phyloP scores from a whole-genome alignment of 345 rosid genomes.

The Corchorus olitorius region DNA sequence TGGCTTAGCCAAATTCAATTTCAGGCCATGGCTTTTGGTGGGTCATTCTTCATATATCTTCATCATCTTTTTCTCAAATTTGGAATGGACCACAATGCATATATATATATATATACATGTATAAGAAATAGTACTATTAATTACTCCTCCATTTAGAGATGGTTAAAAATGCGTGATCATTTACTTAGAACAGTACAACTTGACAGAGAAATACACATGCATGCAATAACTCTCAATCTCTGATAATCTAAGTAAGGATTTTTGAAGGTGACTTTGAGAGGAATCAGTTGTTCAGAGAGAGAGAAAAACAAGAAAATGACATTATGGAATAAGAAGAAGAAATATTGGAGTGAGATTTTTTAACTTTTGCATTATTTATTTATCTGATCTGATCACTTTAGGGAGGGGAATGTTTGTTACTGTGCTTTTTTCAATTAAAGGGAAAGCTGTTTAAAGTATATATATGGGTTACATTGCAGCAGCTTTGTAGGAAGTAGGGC shows the following conservation, averaged over 20 bases:
- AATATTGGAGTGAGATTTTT: background rate
- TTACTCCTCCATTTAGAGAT: background rate
- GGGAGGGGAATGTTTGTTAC: constrained; percentile 9
- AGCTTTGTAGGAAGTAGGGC: constrained; percentile 12
- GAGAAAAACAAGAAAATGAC: background rate
- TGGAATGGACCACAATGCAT: background rate
- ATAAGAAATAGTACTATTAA: too few relatives aligned
- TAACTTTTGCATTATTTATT: background rate
- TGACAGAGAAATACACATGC: constrained; percentile 17
- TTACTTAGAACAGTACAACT: constrained; percentile 1
- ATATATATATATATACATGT: background rate
- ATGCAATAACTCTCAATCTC: background rate
- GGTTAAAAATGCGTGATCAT: constrained; percentile 6
- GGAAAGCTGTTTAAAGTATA: background rate
- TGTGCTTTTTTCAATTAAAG: background rate
- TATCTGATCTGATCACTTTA: background rate
- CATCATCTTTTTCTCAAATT: background rate
- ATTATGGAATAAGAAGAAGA: background rate
- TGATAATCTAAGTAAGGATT: background rate
- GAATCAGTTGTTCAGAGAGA: background rate
- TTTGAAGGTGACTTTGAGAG: background rate
- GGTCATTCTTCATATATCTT: background rate
- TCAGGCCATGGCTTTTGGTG: constrained; percentile 6
- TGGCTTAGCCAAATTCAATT: constrained; percentile 14
- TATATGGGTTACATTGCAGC: background rate